Base-by-base conservation (phyloP, 805 yeast genomes). In the Lipomyces mesembrius region DNA sequence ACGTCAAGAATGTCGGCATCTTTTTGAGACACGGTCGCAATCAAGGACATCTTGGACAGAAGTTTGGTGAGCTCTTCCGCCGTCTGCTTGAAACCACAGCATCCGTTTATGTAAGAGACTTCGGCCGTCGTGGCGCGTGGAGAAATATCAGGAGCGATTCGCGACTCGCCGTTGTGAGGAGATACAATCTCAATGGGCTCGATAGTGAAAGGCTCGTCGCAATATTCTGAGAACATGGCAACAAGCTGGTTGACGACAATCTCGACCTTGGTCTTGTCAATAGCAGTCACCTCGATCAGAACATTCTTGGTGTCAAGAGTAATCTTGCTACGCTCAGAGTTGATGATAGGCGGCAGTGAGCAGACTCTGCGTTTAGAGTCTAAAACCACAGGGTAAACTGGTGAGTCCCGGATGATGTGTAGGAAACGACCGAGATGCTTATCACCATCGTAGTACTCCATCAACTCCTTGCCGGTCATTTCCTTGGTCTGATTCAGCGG, bases 321-420 rank as follows among this genome's bases (percentile, higher is more conserved):
- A 75, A 95, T 91, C 81, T 96, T 96, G 61, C 97, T 88, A 77
- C 84, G 90, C 76, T 95, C 89, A 51, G 97, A 89, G 82, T 95
- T 95, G 82, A 95, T 96, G 76, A 95, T 89, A 71, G 99, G 99
- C 61, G 99, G 99, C 83, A 95, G 80, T 6, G 98, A 93, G 75
- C 96, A 88, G 62, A 95, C 95, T 8, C 85, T 83, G 74, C 88
- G 85, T 54, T 87, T 83, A 65, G 88, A 79, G 79, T 95, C 99
- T 74, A 88, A 83, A 74, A 94, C 90, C 49, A 93, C 92, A 32
- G 99, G 99, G 79, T 85, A 91, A 60, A 90, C 95, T 32, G 96
- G 96, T 39, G 92, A 88, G 78, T 91, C 91, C 75, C 86, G 88
- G 77, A 95, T 91, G 74, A 95, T 90, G 76, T 89, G 96, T 74